Evolutionary conservation across 23 red algal genomes (phyloP).

Genomic region (Agarophyton chilense): DNA sequence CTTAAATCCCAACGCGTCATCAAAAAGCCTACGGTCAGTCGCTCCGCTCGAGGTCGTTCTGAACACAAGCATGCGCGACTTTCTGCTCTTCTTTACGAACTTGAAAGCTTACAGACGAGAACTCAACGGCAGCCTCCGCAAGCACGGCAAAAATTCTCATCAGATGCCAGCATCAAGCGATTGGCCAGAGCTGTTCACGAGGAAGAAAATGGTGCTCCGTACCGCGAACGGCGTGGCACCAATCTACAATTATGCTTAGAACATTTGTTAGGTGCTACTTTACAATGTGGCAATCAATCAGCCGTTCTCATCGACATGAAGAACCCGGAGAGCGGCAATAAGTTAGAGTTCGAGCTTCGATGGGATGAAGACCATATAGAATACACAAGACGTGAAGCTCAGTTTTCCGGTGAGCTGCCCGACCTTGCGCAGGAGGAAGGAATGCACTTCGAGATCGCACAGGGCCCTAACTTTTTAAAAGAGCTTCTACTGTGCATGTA

Average conservation of each 20-base stretch:
- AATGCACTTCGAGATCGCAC: slow-evolving; percentile 18
- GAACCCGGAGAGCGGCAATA: neutral
- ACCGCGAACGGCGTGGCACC: neutral
- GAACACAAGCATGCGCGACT: slow-evolving; percentile 28
- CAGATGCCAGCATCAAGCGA: slow-evolving; percentile 3
- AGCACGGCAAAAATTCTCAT: neutral
- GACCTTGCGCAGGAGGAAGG: slow-evolving; percentile 8
- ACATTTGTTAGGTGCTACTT: slow-evolving; percentile 1
- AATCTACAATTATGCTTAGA: neutral
- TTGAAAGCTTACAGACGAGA: neutral
- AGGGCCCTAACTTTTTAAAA: slow-evolving; percentile 2
- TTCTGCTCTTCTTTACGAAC: neutral
- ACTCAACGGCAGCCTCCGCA: slow-evolving; percentile 4
- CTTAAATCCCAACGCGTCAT: slow-evolving; percentile 31
- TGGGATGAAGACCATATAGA: slow-evolving; percentile 10
- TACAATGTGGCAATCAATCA: slow-evolving; percentile 15
- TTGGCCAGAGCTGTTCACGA: slow-evolving; percentile 14
- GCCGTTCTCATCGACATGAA: neutral
- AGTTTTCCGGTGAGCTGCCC: slow-evolving; percentile 8
- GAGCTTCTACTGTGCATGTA: slow-evolving; percentile 17
- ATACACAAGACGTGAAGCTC: neutral
- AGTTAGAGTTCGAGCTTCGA: slow-evolving; percentile 11
- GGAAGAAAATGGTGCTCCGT: neutral
- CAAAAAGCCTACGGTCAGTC: neutral
- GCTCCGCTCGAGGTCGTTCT: neutral